These are phyloP conservation scores for Fusarium sp. DNA, from an alignment of 2,329 filamentous ascomycete species.

Conservation along the genomic window DNA sequence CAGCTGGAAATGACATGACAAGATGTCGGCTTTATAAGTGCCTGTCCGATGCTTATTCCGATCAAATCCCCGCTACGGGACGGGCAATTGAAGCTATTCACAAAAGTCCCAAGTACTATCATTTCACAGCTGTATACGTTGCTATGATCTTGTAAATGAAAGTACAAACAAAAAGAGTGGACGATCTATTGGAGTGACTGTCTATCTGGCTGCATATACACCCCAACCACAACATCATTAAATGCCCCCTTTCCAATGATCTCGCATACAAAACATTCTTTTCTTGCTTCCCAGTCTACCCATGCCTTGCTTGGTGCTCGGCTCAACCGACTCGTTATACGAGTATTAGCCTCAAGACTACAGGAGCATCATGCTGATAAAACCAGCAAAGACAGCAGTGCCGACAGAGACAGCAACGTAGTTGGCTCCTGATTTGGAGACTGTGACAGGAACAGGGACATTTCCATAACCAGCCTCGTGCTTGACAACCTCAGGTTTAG, in stretches of 20 bases:
- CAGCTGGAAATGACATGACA: conserved; percentile 16
- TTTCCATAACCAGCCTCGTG: conserved; percentile 1
- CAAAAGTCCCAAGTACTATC: neutral
- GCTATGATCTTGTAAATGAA: neutral
- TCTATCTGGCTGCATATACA: conserved; percentile 15
- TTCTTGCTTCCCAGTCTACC: neutral
- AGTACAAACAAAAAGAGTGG: conserved; percentile 19
- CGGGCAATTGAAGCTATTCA: conserved; percentile 13
- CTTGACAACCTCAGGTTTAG: conserved; percentile 6
- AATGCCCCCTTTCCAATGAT: conserved; percentile 19
- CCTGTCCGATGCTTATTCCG: conserved; percentile 32
- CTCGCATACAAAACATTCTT: conserved; percentile 2
- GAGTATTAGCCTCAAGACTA: conserved; percentile 6
- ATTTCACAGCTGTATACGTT: neutral
- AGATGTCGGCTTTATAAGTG: conserved; percentile 11
- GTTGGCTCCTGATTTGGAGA: conserved; percentile 37
- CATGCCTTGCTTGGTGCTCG: conserved; percentile 5
- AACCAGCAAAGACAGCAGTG: conserved; percentile 24
- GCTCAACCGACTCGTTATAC: neutral
- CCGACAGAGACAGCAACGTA: conserved; percentile 29
- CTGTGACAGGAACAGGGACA: conserved; percentile 28
- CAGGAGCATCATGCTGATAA: conserved; percentile 32
- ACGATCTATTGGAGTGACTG: conserved; percentile 31
- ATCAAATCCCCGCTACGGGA: conserved; percentile 4
- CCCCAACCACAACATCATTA: neutral